These are phyloP conservation scores for Russula virescens DNA, from an alignment of 768 basidiomycete species.

Conservation along the genomic window DNA sequence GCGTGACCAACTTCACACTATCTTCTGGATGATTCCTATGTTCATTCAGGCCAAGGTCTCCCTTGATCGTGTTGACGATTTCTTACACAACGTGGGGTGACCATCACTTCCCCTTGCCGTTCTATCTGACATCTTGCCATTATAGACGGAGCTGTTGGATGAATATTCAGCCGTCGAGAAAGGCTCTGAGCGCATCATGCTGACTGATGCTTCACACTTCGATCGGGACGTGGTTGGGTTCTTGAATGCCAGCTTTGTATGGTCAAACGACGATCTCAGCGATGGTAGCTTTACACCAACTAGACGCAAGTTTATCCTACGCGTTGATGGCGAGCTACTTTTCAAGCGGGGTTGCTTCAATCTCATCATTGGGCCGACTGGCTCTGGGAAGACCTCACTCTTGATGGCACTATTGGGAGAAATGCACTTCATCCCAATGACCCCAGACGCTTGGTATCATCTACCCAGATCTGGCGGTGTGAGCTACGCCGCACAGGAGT, in stretches of 20 bases:
- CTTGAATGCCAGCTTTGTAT: slow-evolving; percentile 48
- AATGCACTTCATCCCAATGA: slow-evolving; percentile 54
- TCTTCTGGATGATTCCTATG: slow-evolving; percentile 27
- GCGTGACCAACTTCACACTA: slow-evolving; percentile 30
- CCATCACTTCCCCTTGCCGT: neutral
- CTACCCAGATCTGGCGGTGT: slow-evolving; percentile 65
- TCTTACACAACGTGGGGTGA: slow-evolving; percentile 31
- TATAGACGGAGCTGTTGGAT: slow-evolving; percentile 33
- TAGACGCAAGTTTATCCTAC: slow-evolving; percentile 44
- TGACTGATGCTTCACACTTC: slow-evolving; percentile 20
- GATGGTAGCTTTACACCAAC: slow-evolving; percentile 38
- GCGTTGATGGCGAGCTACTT: slow-evolving; percentile 46
- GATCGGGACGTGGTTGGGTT: slow-evolving; percentile 41
- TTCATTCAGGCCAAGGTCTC: slow-evolving; percentile 35
- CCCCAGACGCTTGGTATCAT: slow-evolving; percentile 56
- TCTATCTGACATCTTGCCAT: neutral
- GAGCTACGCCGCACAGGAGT: slow-evolving; percentile 78
- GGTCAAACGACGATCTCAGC: slow-evolving; percentile 37
- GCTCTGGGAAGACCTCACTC: slow-evolving; percentile 56
- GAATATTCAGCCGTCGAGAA: slow-evolving; percentile 24
- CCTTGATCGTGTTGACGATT: slow-evolving; percentile 36
- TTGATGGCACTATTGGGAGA: slow-evolving; percentile 64
- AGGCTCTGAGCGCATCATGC: slow-evolving; percentile 16
- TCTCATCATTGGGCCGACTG: slow-evolving; percentile 54
- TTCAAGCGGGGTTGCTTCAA: slow-evolving; percentile 53